phyloP scores from a whole-genome alignment of 805 yeast genomes.

The Ascoidea tarda region DNA sequence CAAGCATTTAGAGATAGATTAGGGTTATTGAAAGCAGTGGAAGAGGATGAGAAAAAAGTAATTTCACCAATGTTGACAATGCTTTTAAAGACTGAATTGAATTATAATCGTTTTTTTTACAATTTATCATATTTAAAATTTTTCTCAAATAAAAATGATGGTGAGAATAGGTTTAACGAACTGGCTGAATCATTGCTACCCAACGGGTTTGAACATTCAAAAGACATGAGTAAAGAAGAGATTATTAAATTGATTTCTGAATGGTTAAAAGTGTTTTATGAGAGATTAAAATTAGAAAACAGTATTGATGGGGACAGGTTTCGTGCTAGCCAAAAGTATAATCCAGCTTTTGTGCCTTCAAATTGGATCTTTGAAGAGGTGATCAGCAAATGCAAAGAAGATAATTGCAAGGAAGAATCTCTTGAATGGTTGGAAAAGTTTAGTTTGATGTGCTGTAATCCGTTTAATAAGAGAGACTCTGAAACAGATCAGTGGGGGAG shows the following conservation, averaged over 20 bases:
- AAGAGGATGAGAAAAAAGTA: slow-evolving; percentile 26
- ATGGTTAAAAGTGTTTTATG: slow-evolving; percentile 33
- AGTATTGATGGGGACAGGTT: slow-evolving; percentile 25
- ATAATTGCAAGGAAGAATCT: slow-evolving; percentile 27
- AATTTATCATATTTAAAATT: slow-evolving; percentile 36
- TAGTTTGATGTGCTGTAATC: slow-evolving; percentile 58
- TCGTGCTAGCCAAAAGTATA: slow-evolving; percentile 28
- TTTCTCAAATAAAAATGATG: slow-evolving; percentile 18
- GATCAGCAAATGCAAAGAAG: slow-evolving; percentile 39
- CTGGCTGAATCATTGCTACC: slow-evolving; percentile 17
- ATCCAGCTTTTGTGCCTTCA: slow-evolving; percentile 75
- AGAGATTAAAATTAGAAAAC: slow-evolving; percentile 23
- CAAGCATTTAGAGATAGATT: slow-evolving; percentile 47
- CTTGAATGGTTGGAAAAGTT: slow-evolving; percentile 41
- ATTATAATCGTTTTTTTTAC: slow-evolving; percentile 70
- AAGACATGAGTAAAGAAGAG: slow-evolving; percentile 21
- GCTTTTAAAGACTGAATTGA: slow-evolving; percentile 48
- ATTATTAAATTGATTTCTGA: slow-evolving; percentile 23
- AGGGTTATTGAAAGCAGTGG: slow-evolving; percentile 37
- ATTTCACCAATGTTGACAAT: slow-evolving; percentile 48
- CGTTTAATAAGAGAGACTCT: slow-evolving; percentile 25
- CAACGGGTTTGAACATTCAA: slow-evolving; percentile 14
- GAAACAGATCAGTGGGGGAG: slow-evolving; percentile 55
- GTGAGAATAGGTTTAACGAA: slow-evolving; percentile 7
- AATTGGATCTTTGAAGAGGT: slow-evolving; percentile 84